Evolutionary conservation across 495 filamentous ascomycete species (phyloP).

Genomic region (Annulohypoxylon nitens): DNA sequence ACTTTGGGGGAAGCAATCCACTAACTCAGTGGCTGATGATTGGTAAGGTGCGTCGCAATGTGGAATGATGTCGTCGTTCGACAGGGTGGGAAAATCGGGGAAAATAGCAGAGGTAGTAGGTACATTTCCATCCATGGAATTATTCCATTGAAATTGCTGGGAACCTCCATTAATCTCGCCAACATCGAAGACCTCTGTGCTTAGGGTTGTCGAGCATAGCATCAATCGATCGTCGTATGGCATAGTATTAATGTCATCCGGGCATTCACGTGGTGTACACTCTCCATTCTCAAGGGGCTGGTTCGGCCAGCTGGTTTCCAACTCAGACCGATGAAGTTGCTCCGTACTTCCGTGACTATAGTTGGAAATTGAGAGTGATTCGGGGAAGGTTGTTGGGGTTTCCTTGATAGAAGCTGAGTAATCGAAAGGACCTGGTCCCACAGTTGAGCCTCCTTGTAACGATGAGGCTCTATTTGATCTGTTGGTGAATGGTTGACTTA

Average conservation of each 20-base stretch:
- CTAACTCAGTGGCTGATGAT: not conserved
- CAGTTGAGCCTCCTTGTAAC: not conserved
- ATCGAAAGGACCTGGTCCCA: not conserved
- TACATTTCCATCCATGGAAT: too few species aligned
- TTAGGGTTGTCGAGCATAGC: not conserved
- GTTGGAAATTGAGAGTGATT: not conserved
- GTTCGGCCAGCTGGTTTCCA: conserved; percentile 1
- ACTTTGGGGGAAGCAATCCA: not conserved
- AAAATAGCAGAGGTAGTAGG: too few species aligned
- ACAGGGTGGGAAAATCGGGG: too few species aligned
- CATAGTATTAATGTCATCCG: not conserved
- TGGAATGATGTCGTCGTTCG: not conserved
- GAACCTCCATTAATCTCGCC: too few species aligned
- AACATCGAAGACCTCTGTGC: not conserved
- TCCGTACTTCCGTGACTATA: not conserved
- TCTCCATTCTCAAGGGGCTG: conserved; percentile 13
- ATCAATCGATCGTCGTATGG: not conserved
- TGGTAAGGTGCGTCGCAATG: not conserved
- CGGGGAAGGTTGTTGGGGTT: not conserved
- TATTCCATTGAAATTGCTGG: too few species aligned
- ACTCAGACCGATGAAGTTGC: not conserved
- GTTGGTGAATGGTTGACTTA: not conserved
- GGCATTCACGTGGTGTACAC: conserved; percentile 16
- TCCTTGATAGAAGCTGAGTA: not conserved
- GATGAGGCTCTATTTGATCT: conserved; percentile 33